These are phyloP conservation scores for Globisporangium spiculum DNA, from an alignment of 352 stramenopile species.

Conservation along the genomic window DNA sequence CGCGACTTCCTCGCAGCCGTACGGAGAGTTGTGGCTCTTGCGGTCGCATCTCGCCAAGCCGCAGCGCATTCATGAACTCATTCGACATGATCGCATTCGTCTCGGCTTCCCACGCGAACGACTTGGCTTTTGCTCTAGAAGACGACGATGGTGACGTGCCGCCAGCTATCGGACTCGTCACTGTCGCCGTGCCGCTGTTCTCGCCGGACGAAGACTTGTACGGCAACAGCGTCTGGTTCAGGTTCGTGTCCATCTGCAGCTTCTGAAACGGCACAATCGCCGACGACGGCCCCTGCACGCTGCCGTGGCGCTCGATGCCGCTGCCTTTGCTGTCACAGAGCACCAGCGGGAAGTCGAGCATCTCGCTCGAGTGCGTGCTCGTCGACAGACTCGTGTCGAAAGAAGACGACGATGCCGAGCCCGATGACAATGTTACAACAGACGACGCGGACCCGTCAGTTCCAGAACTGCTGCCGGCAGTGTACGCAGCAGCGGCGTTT, in stretches of 20 bases:
- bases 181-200: not conserved
- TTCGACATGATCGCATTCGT: slow-evolving; percentile 35
- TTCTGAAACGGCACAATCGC: slow-evolving; percentile 83
- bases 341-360: slow-evolving; percentile 58
- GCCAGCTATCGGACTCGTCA: not conserved
- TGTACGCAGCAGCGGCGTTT: not conserved
- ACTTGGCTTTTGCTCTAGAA: slow-evolving; percentile 21
- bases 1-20: slow-evolving; percentile 52
- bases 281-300: slow-evolving; percentile 26
- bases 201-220: slow-evolving; percentile 14
- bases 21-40: slow-evolving; percentile 73
- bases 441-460: not conserved
- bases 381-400: slow-evolving; percentile 11
- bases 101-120: slow-evolving; percentile 33
- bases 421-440: slow-evolving; percentile 4
- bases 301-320: slow-evolving; percentile 8
- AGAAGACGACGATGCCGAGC: not conserved
- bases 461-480: not conserved
- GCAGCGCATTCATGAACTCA: slow-evolving; percentile 73
- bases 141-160: not conserved
- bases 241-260: slow-evolving; percentile 71
- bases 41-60: slow-evolving; percentile 43
- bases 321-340: slow-evolving; percentile 31
- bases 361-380: slow-evolving; percentile 14
- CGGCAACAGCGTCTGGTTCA: slow-evolving; percentile 70